Percentiles rank a stretch among this genome's conserved stretches.
phyloP scores from a whole-genome alignment of 1,284 basidiomycete genomes.

The Ceratorhiza oryzae-sativae region DNA sequence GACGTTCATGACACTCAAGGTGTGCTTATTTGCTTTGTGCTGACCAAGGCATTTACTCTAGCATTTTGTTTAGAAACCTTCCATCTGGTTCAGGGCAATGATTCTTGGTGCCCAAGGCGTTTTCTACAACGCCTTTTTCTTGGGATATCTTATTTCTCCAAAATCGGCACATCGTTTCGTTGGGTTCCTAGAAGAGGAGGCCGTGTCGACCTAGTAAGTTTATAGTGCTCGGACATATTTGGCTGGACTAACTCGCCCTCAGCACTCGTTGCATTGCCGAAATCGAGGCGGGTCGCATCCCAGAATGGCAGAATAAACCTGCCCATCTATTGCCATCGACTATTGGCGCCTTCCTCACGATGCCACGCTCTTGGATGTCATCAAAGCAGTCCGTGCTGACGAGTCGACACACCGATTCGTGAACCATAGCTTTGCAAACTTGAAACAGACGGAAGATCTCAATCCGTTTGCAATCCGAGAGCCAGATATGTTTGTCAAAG shows the following conservation, averaged over 20 bases:
- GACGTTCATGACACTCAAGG: slow-evolving; percentile 54
- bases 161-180: slow-evolving; percentile 92
- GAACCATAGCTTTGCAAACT: slow-evolving; percentile 90
- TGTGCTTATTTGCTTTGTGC: not conserved
- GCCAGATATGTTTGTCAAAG: slow-evolving; percentile 83
- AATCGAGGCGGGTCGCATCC: slow-evolving; percentile 83
- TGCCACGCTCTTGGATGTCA: slow-evolving; percentile 58
- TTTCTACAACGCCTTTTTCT: slow-evolving; percentile 91
- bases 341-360: slow-evolving; percentile 76
- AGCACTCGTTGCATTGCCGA: slow-evolving; percentile 85
- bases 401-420: slow-evolving; percentile 93
- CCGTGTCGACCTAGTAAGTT: slow-evolving; percentile 83
- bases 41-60: slow-evolving; percentile 77
- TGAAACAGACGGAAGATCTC: slow-evolving; percentile 76
- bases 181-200: slow-evolving; percentile 94
- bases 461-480: slow-evolving; percentile 94
- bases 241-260: not conserved
- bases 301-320: slow-evolving; percentile 79
- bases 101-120: slow-evolving; percentile 86
- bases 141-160: slow-evolving; percentile 64
- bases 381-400: slow-evolving; percentile 80
- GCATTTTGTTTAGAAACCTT: slow-evolving; percentile 73
- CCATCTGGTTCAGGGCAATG: slow-evolving; percentile 77
- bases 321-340: slow-evolving; percentile 92
- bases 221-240: not conserved